Conservation (phyloP, 345 rosid genomes). For the Luvunga scandens region DNA sequence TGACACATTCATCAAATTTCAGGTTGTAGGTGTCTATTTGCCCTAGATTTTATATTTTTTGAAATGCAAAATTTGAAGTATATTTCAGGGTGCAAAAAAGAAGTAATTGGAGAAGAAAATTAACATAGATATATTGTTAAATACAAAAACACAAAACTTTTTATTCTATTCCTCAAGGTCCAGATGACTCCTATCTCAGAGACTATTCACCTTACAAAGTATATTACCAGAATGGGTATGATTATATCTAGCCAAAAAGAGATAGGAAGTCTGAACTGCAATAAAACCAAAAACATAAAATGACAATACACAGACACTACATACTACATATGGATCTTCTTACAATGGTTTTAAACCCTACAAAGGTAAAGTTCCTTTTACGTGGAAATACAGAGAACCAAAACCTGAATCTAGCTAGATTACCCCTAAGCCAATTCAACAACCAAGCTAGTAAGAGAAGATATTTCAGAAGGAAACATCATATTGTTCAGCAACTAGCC, state of each 20-base stretch:
- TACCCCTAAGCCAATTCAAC: neutral
- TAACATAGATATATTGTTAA: neutral
- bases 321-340: neutral
- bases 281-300: neutral
- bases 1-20: neutral
- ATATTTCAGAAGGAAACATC: neutral
- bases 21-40: too few relatives aligned
- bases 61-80: neutral
- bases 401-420: neutral
- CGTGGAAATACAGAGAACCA: neutral
- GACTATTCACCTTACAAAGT: neutral
- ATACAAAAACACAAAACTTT: neutral
- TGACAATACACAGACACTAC: neutral
- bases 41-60: neutral
- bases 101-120: neutral
- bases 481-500: neutral
- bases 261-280: neutral
- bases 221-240: neutral
- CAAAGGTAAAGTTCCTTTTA: neutral
- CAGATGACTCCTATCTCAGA: neutral
- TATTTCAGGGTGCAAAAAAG: too few relatives aligned
- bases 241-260: neutral
- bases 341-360: neutral
- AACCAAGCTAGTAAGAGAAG: neutral
- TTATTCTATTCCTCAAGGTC: neutral